Conservation (phyloP, 2,329 filamentous ascomycete species). For the Falciphora oryzae region DNA sequence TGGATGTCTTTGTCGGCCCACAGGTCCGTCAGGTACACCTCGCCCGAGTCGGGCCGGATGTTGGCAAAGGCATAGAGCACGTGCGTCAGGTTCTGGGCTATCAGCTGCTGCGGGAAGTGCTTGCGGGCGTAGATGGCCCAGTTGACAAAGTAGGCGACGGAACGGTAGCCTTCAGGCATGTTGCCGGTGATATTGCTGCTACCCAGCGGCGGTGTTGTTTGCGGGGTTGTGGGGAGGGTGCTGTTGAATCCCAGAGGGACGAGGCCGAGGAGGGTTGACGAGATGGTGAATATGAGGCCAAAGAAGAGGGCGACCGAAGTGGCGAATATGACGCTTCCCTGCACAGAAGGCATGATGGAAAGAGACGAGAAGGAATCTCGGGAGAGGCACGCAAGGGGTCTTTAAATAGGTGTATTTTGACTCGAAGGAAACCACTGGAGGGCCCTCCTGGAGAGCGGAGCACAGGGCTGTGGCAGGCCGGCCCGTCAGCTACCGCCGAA, state of each 20-base stretch:
- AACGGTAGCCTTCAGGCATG: constrained; percentile 49
- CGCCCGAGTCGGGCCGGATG: constrained; percentile 69
- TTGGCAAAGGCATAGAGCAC: constrained; percentile 90
- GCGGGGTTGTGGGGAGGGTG: background rate
- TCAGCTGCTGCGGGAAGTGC: constrained; percentile 79
- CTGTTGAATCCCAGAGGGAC: background rate
- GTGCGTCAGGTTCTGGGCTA: constrained; percentile 76
- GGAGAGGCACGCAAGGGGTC: background rate
- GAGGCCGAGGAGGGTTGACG: background rate
- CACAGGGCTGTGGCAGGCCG: background rate
- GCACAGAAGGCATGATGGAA: background rate
- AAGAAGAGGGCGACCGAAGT: background rate
- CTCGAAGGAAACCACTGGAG: too few relatives aligned
- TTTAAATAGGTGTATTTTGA: background rate
- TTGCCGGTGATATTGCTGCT: background rate
- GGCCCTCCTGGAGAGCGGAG: background rate
- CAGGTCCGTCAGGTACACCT: constrained; percentile 61
- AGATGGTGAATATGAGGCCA: background rate
- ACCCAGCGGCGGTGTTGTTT: background rate
- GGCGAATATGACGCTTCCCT: background rate
- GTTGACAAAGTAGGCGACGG: constrained; percentile 70
- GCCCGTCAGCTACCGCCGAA: background rate
- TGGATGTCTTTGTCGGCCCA: constrained; percentile 71
- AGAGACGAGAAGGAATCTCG: background rate
- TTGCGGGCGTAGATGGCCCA: constrained; percentile 86